Evolutionary conservation across 208 protist species (phyloP), one percentile per base, ranked within the genome.

Genomic region (Trypanosoma lewisi): DNA sequence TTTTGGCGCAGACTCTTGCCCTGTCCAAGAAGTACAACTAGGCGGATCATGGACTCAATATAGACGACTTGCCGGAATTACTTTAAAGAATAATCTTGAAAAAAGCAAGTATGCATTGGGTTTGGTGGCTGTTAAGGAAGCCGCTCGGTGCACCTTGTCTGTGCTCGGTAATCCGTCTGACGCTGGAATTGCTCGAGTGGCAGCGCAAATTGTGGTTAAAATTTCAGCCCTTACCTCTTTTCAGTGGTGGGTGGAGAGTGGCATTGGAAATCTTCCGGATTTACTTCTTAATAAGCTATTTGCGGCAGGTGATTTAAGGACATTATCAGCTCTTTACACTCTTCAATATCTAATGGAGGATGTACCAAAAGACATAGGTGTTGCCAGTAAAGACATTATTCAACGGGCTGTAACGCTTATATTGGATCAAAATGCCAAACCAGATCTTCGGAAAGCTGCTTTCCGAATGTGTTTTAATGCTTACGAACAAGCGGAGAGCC

Each of bases 311-410:
- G 79, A 75, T 4, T 37, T 86, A 50, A 85, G 83, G 49, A 85
- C 86, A 14, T 70, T 95, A 9, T 68, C 76, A 5, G 79, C 84
- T n/a, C 66, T 95, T 19, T 95, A 93, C 55, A 73, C 75, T 37
- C 68, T 95, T 57, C 89, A 95, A 63, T 95, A 95, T 61, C 47
- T 95, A 27, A 88, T 95, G 78, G 85, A 95, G 57, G 89, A 95
- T 75, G 45, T 95, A 34, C 84, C 84, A 30, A 87, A 87, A 64
- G 66, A 87, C 42, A 73, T 95, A 16, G 89, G 89, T 25, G 61
- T 50, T 52, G 70, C 82, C 0, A 90, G 89, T 50, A 83, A 86
- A 61, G 70, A 81, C 27, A 83, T 95, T 45, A 80, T 95, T 34
- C 59, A 71, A 16, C 56, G 71, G 14, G 89, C 89, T 47, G 77